Evolutionary conservation across 1,284 basidiomycete genomes (phyloP), one percentile per base, ranked within the genome.

Genomic region (Rhizopogon hawkerae): DNA sequence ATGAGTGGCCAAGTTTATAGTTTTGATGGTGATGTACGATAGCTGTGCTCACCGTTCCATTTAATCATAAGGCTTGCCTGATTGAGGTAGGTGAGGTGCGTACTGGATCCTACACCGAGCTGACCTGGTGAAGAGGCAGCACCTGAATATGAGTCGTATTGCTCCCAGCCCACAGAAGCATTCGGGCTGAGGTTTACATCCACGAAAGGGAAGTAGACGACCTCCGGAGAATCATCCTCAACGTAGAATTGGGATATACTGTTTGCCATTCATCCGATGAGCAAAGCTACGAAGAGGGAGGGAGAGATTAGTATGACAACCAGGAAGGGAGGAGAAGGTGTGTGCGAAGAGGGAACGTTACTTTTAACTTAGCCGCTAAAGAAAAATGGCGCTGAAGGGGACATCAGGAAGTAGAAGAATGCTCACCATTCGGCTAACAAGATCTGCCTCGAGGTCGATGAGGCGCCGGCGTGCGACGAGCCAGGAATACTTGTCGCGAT

Each of bases 191-290:
- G 67, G 31, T 60, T 54, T 49, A 76, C 65, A 13, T 76, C 78
- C 42, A 68, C 58, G 51, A 79, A 75, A 16, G 85, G 85, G 49
- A 66, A 70, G 67, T 85, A 88, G 35, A 60, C 58, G 57, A 88
- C 68, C 41, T 71, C 62, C 10, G 85, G 85, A 31, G 84, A 85
- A 46, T 78, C 77, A 61, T 87, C 78, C 63, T 83, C 77, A 60
- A 88, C 69, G 50, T 67, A 62, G 65, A 86, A 68, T 57, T 72
- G 68, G 57, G 70, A 51, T 61, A 60, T 56, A 67, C 64, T 54
- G 72, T 73, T 76, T 80, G 82, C 65, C 67, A 77, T 70, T 67
- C 73, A 75, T 75, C 63, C 59, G 64, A 54, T 42, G 38, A 35
- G 26, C 29, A 33, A 38, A 38, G 35, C 23, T 45, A 56, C 50